These are phyloP conservation scores for Capronia coronata DNA, from an alignment of 2,329 filamentous ascomycete species.

Conservation along the genomic window DNA sequence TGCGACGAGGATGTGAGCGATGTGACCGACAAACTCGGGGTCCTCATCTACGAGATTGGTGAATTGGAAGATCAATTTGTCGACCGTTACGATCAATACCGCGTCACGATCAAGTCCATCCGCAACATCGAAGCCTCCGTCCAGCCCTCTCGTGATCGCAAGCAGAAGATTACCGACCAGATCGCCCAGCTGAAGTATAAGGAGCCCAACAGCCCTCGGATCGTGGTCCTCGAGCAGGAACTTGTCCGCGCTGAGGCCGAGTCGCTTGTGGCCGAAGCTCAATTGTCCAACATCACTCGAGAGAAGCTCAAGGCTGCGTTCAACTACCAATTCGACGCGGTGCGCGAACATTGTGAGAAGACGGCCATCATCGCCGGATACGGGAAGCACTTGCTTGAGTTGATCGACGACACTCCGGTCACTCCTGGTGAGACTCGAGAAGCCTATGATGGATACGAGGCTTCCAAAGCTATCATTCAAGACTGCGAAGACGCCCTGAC, in stretches of 20 bases:
- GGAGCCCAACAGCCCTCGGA: constrained; percentile 95
- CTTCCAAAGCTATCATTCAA: constrained; percentile 97
- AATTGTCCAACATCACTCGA: constrained; percentile 97
- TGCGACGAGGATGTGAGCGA: constrained; percentile 98
- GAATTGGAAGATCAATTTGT: constrained; percentile 98
- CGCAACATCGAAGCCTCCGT: constrained; percentile 98
- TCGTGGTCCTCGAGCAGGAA: constrained; percentile 96
- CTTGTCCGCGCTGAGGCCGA: constrained; percentile 97
- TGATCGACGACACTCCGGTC: constrained; percentile 93
- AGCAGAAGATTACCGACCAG: constrained; percentile 98
- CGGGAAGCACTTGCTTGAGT: constrained; percentile 94
- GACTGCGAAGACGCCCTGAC: constrained; percentile 96
- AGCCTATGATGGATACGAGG: constrained; percentile 96
- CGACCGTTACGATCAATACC: constrained; percentile 98
- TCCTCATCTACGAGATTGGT: constrained; percentile 95
- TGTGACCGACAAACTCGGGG: constrained; percentile 96
- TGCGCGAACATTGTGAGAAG: constrained; percentile 97
- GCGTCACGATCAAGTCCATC: constrained; percentile 98
- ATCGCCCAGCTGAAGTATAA: constrained; percentile 99
- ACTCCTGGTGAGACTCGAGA: constrained; percentile 93
- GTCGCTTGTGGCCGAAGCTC: constrained; percentile 95
- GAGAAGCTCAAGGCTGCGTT: constrained; percentile 99
- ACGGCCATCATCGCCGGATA: constrained; percentile 95
- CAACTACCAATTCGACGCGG: constrained; percentile 94
- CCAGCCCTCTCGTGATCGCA: constrained; percentile 97